phyloP scores from a whole-genome alignment of 2,329 filamentous ascomycete genomes.

The Exserohilum rostratum region DNA sequence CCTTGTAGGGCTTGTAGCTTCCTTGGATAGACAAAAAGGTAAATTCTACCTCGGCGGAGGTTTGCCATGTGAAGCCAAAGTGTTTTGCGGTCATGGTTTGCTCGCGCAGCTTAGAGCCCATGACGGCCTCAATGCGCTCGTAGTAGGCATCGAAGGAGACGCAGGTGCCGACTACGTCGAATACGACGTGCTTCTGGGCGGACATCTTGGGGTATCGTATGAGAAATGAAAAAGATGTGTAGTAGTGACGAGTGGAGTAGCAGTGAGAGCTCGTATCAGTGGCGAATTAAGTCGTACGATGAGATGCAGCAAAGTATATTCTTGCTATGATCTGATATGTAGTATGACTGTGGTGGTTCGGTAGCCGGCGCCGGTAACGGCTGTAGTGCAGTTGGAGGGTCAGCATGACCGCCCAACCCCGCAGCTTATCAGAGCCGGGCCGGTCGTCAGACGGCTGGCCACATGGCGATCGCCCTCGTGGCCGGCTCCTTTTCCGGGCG shows the following conservation, averaged over 20 bases:
- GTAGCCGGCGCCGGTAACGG: not conserved
- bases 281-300: too few relatives aligned
- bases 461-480: not conserved
- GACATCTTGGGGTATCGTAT: constrained; percentile 1
- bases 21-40: constrained; percentile 18
- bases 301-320: too few relatives aligned
- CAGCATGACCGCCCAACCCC: not conserved
- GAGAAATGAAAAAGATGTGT: too few relatives aligned
- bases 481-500: not conserved
- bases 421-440: not conserved
- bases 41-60: constrained; percentile 21
- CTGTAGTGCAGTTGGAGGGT: too few relatives aligned
- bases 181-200: constrained; percentile 14
- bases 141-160: constrained; percentile 21
- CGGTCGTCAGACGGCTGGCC: not conserved
- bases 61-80: constrained; percentile 22
- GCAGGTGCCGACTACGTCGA: constrained; percentile 20
- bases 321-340: not conserved
- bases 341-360: not conserved
- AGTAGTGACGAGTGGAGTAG: too few relatives aligned
- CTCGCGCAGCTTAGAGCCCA: constrained; percentile 13
- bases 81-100: constrained; percentile 11
- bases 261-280: too few relatives aligned
- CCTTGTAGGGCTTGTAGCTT: constrained; percentile 16
- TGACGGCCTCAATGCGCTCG: constrained; percentile 11